These are phyloP conservation scores for Colletotrichum gloeosporioides DNA, from an alignment of 2,329 filamentous ascomycete genomes.

Conservation along the genomic window DNA sequence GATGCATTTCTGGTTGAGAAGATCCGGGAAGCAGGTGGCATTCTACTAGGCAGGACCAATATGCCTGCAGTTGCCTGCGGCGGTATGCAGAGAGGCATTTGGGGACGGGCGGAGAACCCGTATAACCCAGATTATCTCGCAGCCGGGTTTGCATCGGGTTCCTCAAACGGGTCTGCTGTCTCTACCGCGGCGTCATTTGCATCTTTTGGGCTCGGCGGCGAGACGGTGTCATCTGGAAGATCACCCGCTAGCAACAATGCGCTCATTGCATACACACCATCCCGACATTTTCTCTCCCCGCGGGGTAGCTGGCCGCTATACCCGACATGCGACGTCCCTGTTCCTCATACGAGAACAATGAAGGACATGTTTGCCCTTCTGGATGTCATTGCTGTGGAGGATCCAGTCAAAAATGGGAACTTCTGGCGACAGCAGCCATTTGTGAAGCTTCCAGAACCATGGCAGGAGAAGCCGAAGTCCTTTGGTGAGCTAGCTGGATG, in stretches of 20 bases:
- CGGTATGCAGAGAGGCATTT: constrained; percentile 59
- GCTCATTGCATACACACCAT: not conserved
- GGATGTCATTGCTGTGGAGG: not conserved
- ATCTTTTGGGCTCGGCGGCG: not conserved
- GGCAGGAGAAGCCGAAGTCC: not conserved
- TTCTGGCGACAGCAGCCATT: not conserved
- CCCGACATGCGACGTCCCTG: constrained; percentile 42
- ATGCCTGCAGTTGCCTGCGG: constrained; percentile 64
- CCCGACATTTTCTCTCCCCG: constrained; percentile 48
- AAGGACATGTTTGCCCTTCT: constrained; percentile 32
- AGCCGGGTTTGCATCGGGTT: constrained; percentile 57
- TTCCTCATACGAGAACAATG: constrained; percentile 53
- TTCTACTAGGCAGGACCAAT: constrained; percentile 59
- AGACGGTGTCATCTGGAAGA: not conserved
- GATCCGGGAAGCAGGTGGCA: constrained; percentile 52
- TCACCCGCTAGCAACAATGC: not conserved
- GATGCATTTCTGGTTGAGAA: constrained; percentile 57
- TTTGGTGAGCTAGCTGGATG: not conserved
- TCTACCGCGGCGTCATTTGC: constrained; percentile 50
- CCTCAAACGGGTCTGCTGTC: constrained; percentile 57
- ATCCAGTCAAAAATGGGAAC: not conserved
- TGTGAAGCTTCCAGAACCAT: not conserved
- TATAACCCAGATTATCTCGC: constrained; percentile 57
- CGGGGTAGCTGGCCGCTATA: not conserved
- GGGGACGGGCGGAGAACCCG: constrained; percentile 57